A percentile compares a stretch with the other conserved stretches of the same genome.
Evolutionary conservation across 2,329 filamentous ascomycete species (phyloP).

Genomic region (Alternaria infectoria): DNA sequence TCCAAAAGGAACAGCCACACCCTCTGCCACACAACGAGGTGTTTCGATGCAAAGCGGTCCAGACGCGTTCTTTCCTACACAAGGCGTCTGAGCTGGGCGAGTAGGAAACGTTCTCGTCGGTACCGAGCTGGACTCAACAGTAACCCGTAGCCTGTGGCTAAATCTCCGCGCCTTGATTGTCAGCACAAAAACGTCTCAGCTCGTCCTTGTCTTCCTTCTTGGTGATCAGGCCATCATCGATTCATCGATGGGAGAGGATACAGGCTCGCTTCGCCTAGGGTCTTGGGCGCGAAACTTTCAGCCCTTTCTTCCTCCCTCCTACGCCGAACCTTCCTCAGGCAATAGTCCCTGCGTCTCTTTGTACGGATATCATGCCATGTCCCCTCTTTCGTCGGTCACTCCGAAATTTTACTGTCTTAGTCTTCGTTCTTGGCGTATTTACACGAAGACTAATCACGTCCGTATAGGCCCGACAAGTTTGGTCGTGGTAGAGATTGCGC

Average conservation of each 20-base stretch:
- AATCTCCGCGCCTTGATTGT: constrained; percentile 1
- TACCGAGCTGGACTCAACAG: not conserved
- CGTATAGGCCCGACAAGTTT: not conserved
- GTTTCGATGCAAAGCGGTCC: not conserved
- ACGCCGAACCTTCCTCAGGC: not conserved
- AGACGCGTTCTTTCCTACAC: not conserved
- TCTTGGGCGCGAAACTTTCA: not conserved
- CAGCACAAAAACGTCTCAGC: not conserved
- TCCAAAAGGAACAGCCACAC: not conserved
- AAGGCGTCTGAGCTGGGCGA: not conserved
- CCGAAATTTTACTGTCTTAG: constrained; percentile 1
- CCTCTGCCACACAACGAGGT: not conserved
- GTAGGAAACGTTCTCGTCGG: not conserved
- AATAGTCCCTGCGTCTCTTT: not conserved
- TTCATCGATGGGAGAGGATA: not conserved
- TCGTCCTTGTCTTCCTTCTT: not conserved
- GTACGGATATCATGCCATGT: not conserved
- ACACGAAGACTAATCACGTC: not conserved
- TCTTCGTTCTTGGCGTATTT: not conserved
- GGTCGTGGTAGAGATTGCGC: not conserved
- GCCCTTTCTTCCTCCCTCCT: not conserved
- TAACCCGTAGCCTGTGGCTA: not conserved
- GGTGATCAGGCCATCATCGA: not conserved
- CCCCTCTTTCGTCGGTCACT: not conserved
- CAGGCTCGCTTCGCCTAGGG: not conserved